Evolutionary conservation across 129 eudicot species (phyloP), one percentile per base, ranked within the genome.

Genomic region (Centella asiatica): DNA sequence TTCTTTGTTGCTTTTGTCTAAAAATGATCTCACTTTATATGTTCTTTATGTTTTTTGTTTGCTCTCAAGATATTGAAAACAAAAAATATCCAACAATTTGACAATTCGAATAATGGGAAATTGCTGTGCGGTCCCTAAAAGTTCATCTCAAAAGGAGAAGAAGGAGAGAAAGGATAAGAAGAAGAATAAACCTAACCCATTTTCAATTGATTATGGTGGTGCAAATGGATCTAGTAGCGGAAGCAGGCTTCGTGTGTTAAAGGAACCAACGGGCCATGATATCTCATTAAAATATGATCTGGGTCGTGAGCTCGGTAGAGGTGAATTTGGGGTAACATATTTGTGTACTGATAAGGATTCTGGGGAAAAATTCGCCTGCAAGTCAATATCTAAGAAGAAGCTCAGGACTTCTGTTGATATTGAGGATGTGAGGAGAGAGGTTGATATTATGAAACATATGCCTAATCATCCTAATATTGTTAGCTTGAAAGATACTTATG

Each of bases 281-380:
- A 79, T 87, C 6, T 53, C 62, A 17, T 74, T 71, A 8, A 66
- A 67, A 24, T 87, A 83, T 60, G 79, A 78, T 67, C 76, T 83
- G 4, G 95, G 92, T 17, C 78, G 77, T 2, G 95, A 87, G 78
- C 74, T 87, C 14, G 95, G 92, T 13, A 69, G 88, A 68, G 95
- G 95, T 9, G 95, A 87, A 69, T 88, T 88, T 27, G 96, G 94
- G 72, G 65, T 85, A 46, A 88, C 96, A 0, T 88, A 84, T 79
- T 74, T 84, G 62, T 88, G 96, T 74, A 88, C 94, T 24, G 84
- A 88, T 79, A 45, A 51, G 46, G 82, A 79, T 37, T 58, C 75
- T 0, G 80, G 84, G 0, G 87, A 84, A 40, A 77, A 55, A 62
- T 79, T 68, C 18, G 96, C 96, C 18, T 88, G 96, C 71, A 88